These are phyloP conservation scores for Hirschfeldia incana DNA, from an alignment of 345 rosid genomes.

Conservation along the genomic window DNA sequence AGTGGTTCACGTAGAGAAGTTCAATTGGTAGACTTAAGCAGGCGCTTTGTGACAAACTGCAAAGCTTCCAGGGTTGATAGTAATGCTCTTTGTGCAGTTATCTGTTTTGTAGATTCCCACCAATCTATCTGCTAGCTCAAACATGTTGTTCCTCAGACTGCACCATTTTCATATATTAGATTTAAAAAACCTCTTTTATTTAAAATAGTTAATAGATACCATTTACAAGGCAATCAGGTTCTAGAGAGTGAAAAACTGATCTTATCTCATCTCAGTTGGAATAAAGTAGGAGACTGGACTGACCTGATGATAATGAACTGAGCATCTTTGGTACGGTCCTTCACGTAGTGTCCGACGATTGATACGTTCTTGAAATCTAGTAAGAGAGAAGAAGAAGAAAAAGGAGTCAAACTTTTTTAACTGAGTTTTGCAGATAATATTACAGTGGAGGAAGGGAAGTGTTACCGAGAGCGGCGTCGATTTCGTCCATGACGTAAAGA, in stretches of 20 bases:
- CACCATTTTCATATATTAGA: conserved; percentile 33
- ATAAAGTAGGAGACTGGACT: conserved; percentile 6
- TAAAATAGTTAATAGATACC: too few relatives aligned
- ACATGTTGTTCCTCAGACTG: conserved; percentile 99
- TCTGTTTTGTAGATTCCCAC: conserved; percentile 97
- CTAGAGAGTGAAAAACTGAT: not conserved
- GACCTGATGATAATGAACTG: conserved; percentile 96
- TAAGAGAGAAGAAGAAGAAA: not conserved
- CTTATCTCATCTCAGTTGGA: not conserved
- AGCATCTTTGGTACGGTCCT: conserved; percentile 94
- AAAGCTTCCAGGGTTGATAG: conserved; percentile 88
- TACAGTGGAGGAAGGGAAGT: not conserved
- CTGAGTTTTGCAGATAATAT: conserved; percentile 1
- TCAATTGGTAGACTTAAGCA: conserved; percentile 21
- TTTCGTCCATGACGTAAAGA: conserved; percentile 97
- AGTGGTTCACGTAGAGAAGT: conserved; percentile 11
- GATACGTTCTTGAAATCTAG: conserved; percentile 97
- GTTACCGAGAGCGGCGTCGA: conserved; percentile 93
- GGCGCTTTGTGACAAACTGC: conserved; percentile 61
- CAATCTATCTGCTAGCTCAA: conserved; percentile 91
- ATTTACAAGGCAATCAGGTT: not conserved
- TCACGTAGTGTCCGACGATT: conserved; percentile 95
- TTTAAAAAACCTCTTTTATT: not conserved
- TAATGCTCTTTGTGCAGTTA: conserved; percentile 95
- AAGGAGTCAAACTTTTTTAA: conserved; percentile 7